These are phyloP conservation scores for Agaricus subrufescens DNA, from an alignment of 768 basidiomycete genomes.

Conservation along the genomic window DNA sequence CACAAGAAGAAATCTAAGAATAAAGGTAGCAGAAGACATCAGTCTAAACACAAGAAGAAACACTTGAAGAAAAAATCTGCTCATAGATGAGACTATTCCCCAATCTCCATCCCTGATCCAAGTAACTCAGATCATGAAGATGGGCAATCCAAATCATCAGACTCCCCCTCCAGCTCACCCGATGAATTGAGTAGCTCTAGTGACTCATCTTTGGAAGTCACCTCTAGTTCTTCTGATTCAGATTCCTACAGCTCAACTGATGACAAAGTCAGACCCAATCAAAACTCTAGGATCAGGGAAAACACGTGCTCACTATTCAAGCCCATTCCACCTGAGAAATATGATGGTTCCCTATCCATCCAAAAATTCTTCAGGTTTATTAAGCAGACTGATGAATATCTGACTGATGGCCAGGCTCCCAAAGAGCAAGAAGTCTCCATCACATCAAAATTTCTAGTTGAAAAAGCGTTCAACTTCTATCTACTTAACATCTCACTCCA, in stretches of 20 bases:
- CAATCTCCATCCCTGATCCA: too few species aligned
- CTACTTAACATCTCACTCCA: constrained; percentile 20
- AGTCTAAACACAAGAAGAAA: too few species aligned
- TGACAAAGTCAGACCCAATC: background rate
- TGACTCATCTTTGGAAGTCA: too few species aligned
- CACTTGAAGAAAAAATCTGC: too few species aligned
- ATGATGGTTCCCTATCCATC: constrained; percentile 21
- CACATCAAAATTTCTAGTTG: constrained; percentile 23
- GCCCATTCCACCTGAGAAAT: constrained; percentile 19
- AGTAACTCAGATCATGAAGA: too few species aligned
- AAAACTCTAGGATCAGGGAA: background rate
- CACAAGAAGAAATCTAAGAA: background rate
- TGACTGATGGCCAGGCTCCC: background rate
- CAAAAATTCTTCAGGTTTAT: constrained; percentile 21
- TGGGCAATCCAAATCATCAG: too few species aligned
- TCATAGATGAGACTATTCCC: too few species aligned
- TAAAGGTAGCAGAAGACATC: too few species aligned
- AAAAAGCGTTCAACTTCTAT: constrained; percentile 24
- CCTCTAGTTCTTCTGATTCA: background rate
- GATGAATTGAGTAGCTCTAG: too few species aligned
- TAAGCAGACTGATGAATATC: constrained; percentile 18
- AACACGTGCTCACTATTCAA: constrained; percentile 12
- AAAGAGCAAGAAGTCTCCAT: constrained; percentile 13
- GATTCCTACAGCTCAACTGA: background rate
- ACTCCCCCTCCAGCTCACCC: too few species aligned